Conservation (phyloP, 2,329 filamentous ascomycete genomes). For the Aspergillus terreus region DNA sequence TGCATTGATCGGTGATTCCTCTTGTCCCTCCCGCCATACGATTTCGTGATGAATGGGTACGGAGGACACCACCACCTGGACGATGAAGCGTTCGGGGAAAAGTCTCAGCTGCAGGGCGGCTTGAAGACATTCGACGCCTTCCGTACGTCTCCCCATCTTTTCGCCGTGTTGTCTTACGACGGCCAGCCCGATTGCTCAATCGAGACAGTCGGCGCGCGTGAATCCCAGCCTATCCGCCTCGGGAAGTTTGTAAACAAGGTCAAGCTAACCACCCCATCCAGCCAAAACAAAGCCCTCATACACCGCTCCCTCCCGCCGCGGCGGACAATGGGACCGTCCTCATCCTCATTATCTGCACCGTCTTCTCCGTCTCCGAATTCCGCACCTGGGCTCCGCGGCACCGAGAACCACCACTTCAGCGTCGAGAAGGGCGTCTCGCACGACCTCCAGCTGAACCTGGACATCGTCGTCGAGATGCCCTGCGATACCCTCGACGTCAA, state of each 20-base stretch:
- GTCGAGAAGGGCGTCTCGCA: constrained; percentile 90
- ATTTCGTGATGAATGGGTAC: constrained; percentile 70
- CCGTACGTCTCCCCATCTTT: constrained; percentile 57
- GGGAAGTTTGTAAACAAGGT: not conserved
- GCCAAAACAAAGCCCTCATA: constrained; percentile 96
- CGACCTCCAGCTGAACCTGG: constrained; percentile 88
- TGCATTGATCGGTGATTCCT: constrained; percentile 18
- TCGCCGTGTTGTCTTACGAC: too few relatives aligned
- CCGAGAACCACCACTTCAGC: constrained; percentile 82
- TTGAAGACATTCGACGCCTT: constrained; percentile 94
- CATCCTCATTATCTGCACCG: constrained; percentile 68
- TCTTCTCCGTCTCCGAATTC: constrained; percentile 76
- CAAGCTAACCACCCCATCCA: constrained; percentile 32
- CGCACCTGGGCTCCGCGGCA: constrained; percentile 79
- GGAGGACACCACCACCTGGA: constrained; percentile 63
- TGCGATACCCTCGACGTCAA: constrained; percentile 91
- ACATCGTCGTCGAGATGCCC: constrained; percentile 85
- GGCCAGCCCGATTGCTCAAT: too few relatives aligned
- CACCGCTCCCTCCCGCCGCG: constrained; percentile 75
- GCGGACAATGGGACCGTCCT: constrained; percentile 92
- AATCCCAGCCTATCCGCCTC: too few relatives aligned
- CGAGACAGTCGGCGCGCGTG: too few relatives aligned
- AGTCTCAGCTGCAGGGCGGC: constrained; percentile 52
- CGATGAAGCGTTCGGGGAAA: constrained; percentile 76
- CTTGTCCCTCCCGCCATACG: constrained; percentile 11